Conservation (phyloP, 805 yeast species). For the Torulaspora microellipsoides region DNA sequence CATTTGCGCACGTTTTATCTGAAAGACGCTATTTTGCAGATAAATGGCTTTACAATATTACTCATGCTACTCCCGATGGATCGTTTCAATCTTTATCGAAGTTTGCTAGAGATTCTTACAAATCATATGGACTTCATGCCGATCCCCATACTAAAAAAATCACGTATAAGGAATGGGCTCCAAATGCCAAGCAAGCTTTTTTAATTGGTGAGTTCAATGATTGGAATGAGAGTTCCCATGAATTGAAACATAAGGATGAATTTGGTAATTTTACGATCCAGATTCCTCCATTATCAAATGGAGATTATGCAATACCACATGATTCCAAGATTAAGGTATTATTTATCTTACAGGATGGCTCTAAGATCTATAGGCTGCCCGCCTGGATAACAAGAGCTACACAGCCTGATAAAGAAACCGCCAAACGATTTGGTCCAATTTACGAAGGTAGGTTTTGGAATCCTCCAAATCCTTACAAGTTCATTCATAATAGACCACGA, state of each 20-base stretch:
- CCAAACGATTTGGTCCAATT: constrained; percentile 38
- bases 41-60: constrained; percentile 54
- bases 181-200: constrained; percentile 70
- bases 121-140: constrained; percentile 72
- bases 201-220: constrained; percentile 89
- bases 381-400: constrained; percentile 88
- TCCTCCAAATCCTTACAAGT: constrained; percentile 56
- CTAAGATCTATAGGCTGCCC: constrained; percentile 72
- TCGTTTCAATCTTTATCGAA: constrained; percentile 61
- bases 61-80: constrained; percentile 34
- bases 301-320: constrained; percentile 64
- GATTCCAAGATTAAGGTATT: constrained; percentile 72
- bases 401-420: constrained; percentile 53
- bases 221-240: constrained; percentile 62
- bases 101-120: constrained; percentile 70
- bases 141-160: constrained; percentile 48
- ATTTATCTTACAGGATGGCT: constrained; percentile 62
- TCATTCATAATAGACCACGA: constrained; percentile 62
- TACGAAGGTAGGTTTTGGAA: constrained; percentile 95
- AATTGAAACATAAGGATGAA: constrained; percentile 49
- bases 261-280: constrained; percentile 66
- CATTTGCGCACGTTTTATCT: constrained; percentile 62
- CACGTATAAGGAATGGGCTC: constrained; percentile 79
- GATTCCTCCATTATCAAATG: constrained; percentile 46
- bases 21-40: constrained; percentile 64